phyloP scores from a whole-genome alignment of 2,329 filamentous ascomycete genomes.

The Sporothrix globosa region DNA sequence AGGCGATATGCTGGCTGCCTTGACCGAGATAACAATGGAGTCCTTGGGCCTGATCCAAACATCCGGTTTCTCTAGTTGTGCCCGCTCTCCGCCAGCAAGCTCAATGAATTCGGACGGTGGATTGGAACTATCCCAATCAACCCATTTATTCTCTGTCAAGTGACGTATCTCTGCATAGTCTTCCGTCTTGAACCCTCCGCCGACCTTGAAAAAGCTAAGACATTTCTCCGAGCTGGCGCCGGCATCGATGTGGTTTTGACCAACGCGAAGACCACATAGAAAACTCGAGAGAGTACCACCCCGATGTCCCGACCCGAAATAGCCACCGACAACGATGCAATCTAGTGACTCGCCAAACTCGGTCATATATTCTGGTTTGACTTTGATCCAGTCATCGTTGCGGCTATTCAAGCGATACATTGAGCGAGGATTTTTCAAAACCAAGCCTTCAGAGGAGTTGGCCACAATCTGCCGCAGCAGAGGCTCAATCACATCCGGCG shows the following conservation, averaged over 20 bases:
- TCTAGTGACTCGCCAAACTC: conserved; percentile 94
- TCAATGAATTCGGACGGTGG: conserved; percentile 80
- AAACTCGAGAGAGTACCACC: conserved; percentile 85
- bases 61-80: conserved; percentile 78
- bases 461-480: conserved; percentile 80
- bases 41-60: conserved; percentile 91
- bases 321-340: conserved; percentile 85
- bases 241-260: conserved; percentile 65
- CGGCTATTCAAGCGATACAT: conserved; percentile 85
- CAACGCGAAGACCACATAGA: conserved; percentile 81
- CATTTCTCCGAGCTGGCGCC: conserved; percentile 71
- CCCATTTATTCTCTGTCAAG: conserved; percentile 89
- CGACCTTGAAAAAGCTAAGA: conserved; percentile 96
- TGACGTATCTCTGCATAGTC: conserved; percentile 86
- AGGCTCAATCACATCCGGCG: conserved; percentile 74
- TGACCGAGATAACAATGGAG: conserved; percentile 84
- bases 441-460: conserved; percentile 84
- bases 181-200: conserved; percentile 83
- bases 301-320: conserved; percentile 84
- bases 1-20: conserved; percentile 75
- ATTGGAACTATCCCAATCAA: conserved; percentile 75
- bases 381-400: conserved; percentile 97
- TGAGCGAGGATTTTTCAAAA: conserved; percentile 90
- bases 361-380: conserved; percentile 98
- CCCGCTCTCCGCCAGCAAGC: conserved; percentile 72